Evolutionary conservation across 1,284 basidiomycete genomes (phyloP), one percentile per base, ranked within the genome.

Genomic region (Sanguinoderma infundibulare): DNA sequence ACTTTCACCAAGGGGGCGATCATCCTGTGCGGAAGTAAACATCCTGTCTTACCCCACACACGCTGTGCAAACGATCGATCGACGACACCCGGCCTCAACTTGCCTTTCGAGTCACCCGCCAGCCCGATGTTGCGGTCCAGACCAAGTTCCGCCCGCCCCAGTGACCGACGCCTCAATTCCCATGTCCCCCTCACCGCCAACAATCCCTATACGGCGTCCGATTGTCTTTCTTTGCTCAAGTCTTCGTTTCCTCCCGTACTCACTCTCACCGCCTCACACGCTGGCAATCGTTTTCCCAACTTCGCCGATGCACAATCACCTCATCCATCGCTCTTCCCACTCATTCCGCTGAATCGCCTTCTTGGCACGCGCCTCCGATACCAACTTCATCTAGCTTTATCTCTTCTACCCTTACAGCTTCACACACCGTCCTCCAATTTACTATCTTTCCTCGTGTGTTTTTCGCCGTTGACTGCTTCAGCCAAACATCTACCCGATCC

Each of bases 41-140:
- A 55, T 52, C 44, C 54, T 35, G 6, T 30, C 47, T 22, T 62
- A 56, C 64, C 64, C 64, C 64, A 58, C 61, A 65, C 22, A 62
- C 58, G 61, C 62, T 60, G 22, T 54, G 55, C 62, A 38, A 50
- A 46, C 53, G 59, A 65, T 62, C 61, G 64, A 62, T 62, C 61
- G 55, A 47, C 50, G 36, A 49, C 58, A 55, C 55, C 47, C 55
- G 12, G n/a, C 42, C 32, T 30, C 60, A 30, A 24, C 46, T 64
- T 63, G 22, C 61, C 46, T 36, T 61, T 59, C 59, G 44, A 63
- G 64, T 57, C 61, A 66, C 26, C 51, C 51, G 36, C 44, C 38
- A 50, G 30, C 40, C 52, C 52, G 57, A 34, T 38, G 1, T 30
- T 42, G 20, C 24, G 34, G 24, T 24, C 34, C 7, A 34, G 51